These are phyloP conservation scores for Pseudozyma tsukubaensis DNA, from an alignment of 1,284 basidiomycete species.

Conservation along the genomic window DNA sequence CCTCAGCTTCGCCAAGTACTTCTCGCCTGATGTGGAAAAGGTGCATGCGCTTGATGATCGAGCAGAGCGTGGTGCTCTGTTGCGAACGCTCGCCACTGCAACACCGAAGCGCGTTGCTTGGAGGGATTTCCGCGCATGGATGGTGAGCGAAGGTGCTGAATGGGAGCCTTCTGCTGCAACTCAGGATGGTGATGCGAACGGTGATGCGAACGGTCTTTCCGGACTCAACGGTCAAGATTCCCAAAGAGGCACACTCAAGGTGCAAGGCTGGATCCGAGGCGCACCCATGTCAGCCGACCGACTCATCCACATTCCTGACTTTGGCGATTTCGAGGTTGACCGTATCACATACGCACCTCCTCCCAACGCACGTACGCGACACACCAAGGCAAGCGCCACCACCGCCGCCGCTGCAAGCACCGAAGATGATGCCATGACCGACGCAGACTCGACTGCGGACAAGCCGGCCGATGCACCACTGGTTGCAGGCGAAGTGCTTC, in stretches of 20 bases:
- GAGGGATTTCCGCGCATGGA: slow-evolving; percentile 82
- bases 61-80: slow-evolving; percentile 75
- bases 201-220: slow-evolving; percentile 66
- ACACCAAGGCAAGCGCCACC: slow-evolving; percentile 36
- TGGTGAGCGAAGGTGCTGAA: slow-evolving; percentile 77
- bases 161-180: slow-evolving; percentile 47
- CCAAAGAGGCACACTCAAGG: slow-evolving; percentile 73
- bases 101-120: slow-evolving; percentile 76
- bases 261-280: slow-evolving; percentile 88
- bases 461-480: slow-evolving; percentile 40
- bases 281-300: slow-evolving; percentile 82
- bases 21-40: slow-evolving; percentile 83
- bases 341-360: slow-evolving; percentile 73
- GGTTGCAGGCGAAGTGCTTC: slow-evolving; percentile 73
- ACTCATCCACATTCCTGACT: slow-evolving; percentile 87
- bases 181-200: slow-evolving; percentile 72
- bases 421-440: slow-evolving; percentile 25
- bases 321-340: slow-evolving; percentile 87
- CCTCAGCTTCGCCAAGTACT: slow-evolving; percentile 81
- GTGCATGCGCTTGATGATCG: slow-evolving; percentile 75
- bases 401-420: slow-evolving; percentile 11
- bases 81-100: slow-evolving; percentile 70
- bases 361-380: slow-evolving; percentile 35
- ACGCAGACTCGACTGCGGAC: slow-evolving; percentile 54
- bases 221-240: slow-evolving; percentile 44